Conservation (phyloP, 345 rosid species). For the Excoecaria cochinchinensis region DNA sequence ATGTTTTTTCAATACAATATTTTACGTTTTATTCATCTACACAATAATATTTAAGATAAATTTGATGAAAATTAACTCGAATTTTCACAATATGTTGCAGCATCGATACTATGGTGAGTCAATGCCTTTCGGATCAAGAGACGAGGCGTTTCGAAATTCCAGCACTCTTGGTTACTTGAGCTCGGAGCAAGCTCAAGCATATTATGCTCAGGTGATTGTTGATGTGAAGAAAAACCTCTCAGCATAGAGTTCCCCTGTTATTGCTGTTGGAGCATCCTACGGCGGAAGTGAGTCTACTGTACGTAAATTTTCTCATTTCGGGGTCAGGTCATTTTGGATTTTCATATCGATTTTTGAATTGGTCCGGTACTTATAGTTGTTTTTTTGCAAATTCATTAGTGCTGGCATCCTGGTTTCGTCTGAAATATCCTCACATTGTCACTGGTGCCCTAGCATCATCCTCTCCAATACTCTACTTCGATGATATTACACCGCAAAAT, state of each 20-base stretch:
- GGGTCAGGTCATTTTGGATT: no score
- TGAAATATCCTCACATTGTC: constrained; percentile 32
- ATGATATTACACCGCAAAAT: constrained; percentile 27
- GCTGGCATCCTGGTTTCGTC: constrained; percentile 37
- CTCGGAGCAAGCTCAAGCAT: constrained; percentile 35
- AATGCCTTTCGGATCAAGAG: constrained; percentile 38
- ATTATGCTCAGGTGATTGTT: constrained; percentile 28
- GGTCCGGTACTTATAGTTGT: not conserved
- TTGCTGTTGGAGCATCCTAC: constrained; percentile 36
- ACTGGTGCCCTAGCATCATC: constrained; percentile 34
- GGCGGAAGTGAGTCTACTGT: constrained; percentile 28
- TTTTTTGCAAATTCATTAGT: not conserved
- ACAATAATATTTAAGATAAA: no score
- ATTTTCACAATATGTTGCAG: no score
- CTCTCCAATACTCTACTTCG: constrained; percentile 32
- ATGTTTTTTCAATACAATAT: no score
- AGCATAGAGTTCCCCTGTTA: constrained; percentile 26
- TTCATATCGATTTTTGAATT: not conserved
- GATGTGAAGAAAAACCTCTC: constrained; percentile 30
- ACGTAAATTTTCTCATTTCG: not conserved
- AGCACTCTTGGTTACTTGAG: constrained; percentile 33
- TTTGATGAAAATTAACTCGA: no score
- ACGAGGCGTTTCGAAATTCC: not conserved
- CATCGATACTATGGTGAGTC: constrained; percentile 42
- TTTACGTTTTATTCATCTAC: no score